A percentile compares a stretch with the other conserved stretches of the same genome.
These are phyloP conservation scores for Grifola frondosa DNA, from an alignment of 1,284 basidiomycete genomes.

Conservation along the genomic window DNA sequence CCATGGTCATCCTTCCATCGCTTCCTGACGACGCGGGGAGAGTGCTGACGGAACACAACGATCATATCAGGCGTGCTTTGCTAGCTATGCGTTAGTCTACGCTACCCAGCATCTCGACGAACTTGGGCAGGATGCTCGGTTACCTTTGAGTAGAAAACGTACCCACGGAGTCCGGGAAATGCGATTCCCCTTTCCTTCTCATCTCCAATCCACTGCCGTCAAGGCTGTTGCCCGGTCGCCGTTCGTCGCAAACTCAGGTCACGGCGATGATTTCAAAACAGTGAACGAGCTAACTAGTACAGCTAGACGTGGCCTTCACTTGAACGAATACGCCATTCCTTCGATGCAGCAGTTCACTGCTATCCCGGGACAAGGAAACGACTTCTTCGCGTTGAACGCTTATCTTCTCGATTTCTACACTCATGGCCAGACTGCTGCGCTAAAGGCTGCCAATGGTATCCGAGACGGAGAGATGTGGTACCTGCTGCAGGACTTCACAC, in stretches of 20 bases:
- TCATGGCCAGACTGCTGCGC: slow-evolving; percentile 54
- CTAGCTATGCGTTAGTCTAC: slow-evolving; percentile 52
- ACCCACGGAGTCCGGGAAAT: slow-evolving; percentile 13
- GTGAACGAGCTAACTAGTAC: slow-evolving; percentile 53
- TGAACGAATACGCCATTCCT: slow-evolving; percentile 60
- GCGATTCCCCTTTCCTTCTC: slow-evolving; percentile 27
- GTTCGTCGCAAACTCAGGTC: slow-evolving; percentile 66
- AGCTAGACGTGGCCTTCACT: slow-evolving; percentile 48
- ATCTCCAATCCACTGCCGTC: slow-evolving; percentile 40
- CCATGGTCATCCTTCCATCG: slow-evolving; percentile 54
- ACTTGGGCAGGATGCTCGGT: slow-evolving; percentile 40
- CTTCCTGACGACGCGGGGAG: slow-evolving; percentile 40
- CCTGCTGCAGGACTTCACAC: slow-evolving; percentile 53
- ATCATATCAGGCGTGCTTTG: slow-evolving; percentile 51
- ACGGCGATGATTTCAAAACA: slow-evolving; percentile 49
- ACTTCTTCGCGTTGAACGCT: slow-evolving; percentile 51
- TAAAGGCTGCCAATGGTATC: slow-evolving; percentile 55
- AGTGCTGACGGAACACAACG: slow-evolving; percentile 48
- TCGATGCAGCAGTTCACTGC: slow-evolving; percentile 45
- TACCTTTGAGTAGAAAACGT: slow-evolving; percentile 50
- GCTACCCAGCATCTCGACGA: slow-evolving; percentile 35
- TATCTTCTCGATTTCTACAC: slow-evolving; percentile 67
- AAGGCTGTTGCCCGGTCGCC: slow-evolving; percentile 45
- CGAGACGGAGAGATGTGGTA: slow-evolving; percentile 63
- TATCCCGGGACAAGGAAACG: slow-evolving; percentile 15